Evolutionary conservation across 306 rosid species (phyloP), one percentile per base, ranked within the genome.

Genomic region (Vigna angularis): DNA sequence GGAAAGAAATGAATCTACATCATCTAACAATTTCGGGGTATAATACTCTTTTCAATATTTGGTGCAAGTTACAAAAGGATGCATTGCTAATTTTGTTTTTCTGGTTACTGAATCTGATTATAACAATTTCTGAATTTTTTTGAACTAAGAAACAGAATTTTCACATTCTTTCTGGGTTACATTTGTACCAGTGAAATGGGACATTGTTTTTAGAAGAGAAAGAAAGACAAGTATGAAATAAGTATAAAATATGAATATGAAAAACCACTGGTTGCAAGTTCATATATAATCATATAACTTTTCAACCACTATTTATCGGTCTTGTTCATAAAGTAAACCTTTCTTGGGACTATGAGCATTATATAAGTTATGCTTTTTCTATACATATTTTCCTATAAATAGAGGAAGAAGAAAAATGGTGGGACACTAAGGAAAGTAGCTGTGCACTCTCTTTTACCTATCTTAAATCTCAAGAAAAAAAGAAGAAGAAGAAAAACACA

Each of bases 381-480:
- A 13, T 14, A 24, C 20, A 69, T 49, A 28, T 49, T 49, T 50
- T 66, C 30, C 6, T 30, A 30, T 9, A 70, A 30, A 50, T 5
- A 9, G 48, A 30, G 4, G 49, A 45, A 8, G 48, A 45, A 69
- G 44, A 48, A 50, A 59, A 74, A 61, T 61, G 18, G 34, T n/a
- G 70, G 53, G 47, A 42, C 64, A 62, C 68, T 58, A 24, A 17
- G 14, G 53, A 14, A 26, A 14, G 38, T 57, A 42, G 47, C 50
- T 36, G 28, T 68, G 65, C 18, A 55, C 4, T 18, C 61, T 57
- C n/a, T 57, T 57, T 28, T 47, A 32, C 52, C 49, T 9, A 56
- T 52, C 52, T 75, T 45, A 63, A 72, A 55, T 77, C 66, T 81
- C 57, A 79, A 45, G 68, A 76, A 53, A 70, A 78, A 80, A 78